A percentile compares a stretch with the other conserved stretches of the same genome.
phyloP scores from a whole-genome alignment of 352 stramenopile species.

The Phytophthora sojae region DNA sequence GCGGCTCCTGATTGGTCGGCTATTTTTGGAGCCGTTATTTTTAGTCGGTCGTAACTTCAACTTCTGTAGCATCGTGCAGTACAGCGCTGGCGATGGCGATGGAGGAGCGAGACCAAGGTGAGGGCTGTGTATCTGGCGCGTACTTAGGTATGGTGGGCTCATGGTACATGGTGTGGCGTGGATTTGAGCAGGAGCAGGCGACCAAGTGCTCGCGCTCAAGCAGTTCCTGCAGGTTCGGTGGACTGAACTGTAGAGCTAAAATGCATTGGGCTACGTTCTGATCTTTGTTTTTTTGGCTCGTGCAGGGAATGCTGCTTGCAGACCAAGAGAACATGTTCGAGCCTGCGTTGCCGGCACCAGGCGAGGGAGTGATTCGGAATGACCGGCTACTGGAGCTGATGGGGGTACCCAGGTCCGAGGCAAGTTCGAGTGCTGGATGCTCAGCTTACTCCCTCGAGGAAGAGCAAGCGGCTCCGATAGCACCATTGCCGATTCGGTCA shows the following conservation, averaged over 20 bases:
- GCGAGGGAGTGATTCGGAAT: conserved; percentile 27
- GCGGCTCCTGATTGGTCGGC: conserved; percentile 27
- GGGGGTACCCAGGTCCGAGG: conserved; percentile 22
- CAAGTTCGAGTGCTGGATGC: conserved; percentile 12
- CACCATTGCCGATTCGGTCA: conserved; percentile 13
- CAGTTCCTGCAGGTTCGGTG: conserved; percentile 32
- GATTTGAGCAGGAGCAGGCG: conserved; percentile 44
- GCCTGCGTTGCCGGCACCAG: neutral
- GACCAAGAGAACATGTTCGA: conserved; percentile 11
- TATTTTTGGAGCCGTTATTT: conserved; percentile 27
- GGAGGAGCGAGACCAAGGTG: conserved; percentile 20
- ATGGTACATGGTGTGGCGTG: neutral
- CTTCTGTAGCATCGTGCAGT: neutral
- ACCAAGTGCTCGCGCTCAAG: conserved; percentile 70
- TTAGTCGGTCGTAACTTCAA: conserved; percentile 39
- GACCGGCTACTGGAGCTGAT: conserved; percentile 30
- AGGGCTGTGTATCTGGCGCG: neutral
- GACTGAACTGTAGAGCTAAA: neutral
- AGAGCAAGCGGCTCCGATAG: conserved; percentile 15
- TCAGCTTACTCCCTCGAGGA: conserved; percentile 27
- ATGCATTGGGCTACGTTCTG: neutral
- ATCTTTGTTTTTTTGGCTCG: neutral
- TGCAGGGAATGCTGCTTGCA: conserved; percentile 23
- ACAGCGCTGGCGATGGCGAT: neutral
- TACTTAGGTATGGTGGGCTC: neutral